Conservation (phyloP, 768 basidiomycete species). For the Calvatia gigantea region DNA sequence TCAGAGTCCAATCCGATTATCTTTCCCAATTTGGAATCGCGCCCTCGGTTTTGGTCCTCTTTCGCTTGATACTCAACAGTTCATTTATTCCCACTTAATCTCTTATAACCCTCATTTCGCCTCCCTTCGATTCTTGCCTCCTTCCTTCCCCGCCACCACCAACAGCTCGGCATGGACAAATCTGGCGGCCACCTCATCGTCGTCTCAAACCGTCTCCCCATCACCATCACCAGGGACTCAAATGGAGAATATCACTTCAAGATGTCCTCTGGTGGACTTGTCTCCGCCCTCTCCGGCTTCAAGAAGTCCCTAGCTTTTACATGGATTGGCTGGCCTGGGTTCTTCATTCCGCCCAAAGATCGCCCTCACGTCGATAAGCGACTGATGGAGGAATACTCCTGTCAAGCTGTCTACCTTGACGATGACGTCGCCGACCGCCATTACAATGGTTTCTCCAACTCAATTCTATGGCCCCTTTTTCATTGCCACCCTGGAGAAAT, state of each 20-base stretch:
- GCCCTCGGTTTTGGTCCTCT: slow-evolving; percentile 23
- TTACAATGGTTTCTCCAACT: slow-evolving; percentile 99
- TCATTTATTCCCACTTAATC: slow-evolving; percentile 13
- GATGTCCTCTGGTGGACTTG: slow-evolving; percentile 98
- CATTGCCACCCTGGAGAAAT: slow-evolving; percentile 99
- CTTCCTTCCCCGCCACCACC: slow-evolving; percentile 8
- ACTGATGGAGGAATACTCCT: slow-evolving; percentile 92
- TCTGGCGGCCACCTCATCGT: slow-evolving; percentile 78
- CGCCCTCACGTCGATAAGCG: slow-evolving; percentile 88
- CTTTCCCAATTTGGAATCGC: slow-evolving; percentile 31
- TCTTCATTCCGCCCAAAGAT: slow-evolving; percentile 91
- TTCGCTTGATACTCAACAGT: slow-evolving; percentile 16
- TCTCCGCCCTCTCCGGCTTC: slow-evolving; percentile 94
- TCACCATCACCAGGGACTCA: slow-evolving; percentile 93
- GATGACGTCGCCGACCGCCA: slow-evolving; percentile 98
- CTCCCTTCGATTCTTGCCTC: not conserved
- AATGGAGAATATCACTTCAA: slow-evolving; percentile 95
- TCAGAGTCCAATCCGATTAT: slow-evolving; percentile 21
- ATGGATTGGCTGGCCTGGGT: slow-evolving; percentile 96
- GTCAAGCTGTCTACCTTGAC: slow-evolving; percentile 96
- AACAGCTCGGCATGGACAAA: slow-evolving; percentile 21
- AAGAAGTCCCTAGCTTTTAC: slow-evolving; percentile 98
- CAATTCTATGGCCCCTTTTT: slow-evolving; percentile 98
- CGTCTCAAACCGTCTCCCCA: slow-evolving; percentile 91
- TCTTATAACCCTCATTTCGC: slow-evolving; percentile 18